Evolutionary conservation across 1,139 yeast genomes (phyloP), one percentile per base, ranked within the genome.

Genomic region (Candida sp.): DNA sequence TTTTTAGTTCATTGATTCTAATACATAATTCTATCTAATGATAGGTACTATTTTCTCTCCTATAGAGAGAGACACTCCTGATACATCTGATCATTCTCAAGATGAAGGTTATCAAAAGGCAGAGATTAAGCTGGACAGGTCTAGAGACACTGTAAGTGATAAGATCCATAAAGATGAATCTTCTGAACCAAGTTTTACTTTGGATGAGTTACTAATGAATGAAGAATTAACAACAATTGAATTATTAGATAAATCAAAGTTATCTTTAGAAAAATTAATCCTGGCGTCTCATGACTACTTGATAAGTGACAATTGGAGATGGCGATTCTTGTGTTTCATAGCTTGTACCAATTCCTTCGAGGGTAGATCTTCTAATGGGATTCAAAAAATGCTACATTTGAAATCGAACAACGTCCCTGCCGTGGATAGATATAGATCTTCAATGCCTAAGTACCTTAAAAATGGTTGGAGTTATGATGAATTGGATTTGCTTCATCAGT

Each of bases 1-100:
- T 25, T 25, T 9, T 6, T 25, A 25, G 29, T 6, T 9, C 9
- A 6, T 25, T 25, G 21, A 6, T 19, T 11, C 8, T 19, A 33
- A 19, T 33, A 12, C 21, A 25, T 25, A 6, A 25, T 25, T 21
- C 12, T 33, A 38, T n/a, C 21, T 38, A 29, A 33, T 34, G 34
- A 34, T 34, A 27, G 37, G 27, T 12, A 19, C 33, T 6, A 37
- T 41, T 12, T 41, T 41, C 23, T 41, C 43, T 11, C 43, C 43
- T 7, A 36, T 25, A 8, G 45, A 40, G 38, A 36, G 32, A 33
- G 40, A 33, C 21, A 43, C 45, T 12, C 45, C 45, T 11, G 45
- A 43, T 30, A 43, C 45, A 4, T 43, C 45, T 9, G 45, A 43
- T 22, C 43, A 40, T 27, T 43, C 45, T 21, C 38, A 33, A 15